Conservation (phyloP, 1,284 basidiomycete species). For the Sporisorium sorghi region DNA sequence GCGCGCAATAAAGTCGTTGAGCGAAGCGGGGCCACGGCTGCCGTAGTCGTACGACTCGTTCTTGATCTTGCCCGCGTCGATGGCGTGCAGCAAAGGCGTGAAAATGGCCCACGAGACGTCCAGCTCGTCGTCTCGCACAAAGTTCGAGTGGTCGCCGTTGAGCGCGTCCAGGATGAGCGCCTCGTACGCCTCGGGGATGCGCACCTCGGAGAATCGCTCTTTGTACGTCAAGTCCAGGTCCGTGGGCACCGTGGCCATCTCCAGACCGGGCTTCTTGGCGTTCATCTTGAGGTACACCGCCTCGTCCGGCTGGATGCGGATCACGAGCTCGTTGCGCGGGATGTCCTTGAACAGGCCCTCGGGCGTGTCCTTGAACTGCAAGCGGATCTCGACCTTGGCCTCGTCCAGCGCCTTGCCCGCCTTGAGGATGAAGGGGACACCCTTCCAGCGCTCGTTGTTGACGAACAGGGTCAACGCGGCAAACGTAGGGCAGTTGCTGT, state of each 20-base stretch:
- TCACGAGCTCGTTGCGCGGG: constrained; percentile 67
- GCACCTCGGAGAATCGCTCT: constrained; percentile 63
- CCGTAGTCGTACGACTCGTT: constrained; percentile 64
- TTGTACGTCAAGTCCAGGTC: constrained; percentile 66
- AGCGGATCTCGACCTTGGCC: constrained; percentile 66
- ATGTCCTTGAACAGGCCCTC: constrained; percentile 51
- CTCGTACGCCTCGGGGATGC: constrained; percentile 69
- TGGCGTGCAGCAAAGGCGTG: constrained; percentile 67
- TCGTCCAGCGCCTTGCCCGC: constrained; percentile 68
- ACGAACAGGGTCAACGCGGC: constrained; percentile 67
- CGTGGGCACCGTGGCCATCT: constrained; percentile 54
- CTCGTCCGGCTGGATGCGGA: constrained; percentile 67
- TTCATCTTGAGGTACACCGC: constrained; percentile 67
- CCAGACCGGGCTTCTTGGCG: constrained; percentile 65
- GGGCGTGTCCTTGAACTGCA: constrained; percentile 66
- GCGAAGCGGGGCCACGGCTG: constrained; percentile 58
- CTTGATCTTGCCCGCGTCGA: constrained; percentile 66
- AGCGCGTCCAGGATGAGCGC: constrained; percentile 69
- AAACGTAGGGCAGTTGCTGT: constrained; percentile 70
- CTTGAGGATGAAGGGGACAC: constrained; percentile 68
- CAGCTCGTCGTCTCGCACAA: constrained; percentile 70
- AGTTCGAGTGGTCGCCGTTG: constrained; percentile 69
- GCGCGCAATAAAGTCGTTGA: constrained; percentile 62
- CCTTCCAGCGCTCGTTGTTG: constrained; percentile 67
- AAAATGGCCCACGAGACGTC: constrained; percentile 69